Percentiles rank a stretch among this genome's conserved stretches.
Evolutionary conservation across 2,329 filamentous ascomycete species (phyloP).

Genomic region (Fonsecaea pugnacius): DNA sequence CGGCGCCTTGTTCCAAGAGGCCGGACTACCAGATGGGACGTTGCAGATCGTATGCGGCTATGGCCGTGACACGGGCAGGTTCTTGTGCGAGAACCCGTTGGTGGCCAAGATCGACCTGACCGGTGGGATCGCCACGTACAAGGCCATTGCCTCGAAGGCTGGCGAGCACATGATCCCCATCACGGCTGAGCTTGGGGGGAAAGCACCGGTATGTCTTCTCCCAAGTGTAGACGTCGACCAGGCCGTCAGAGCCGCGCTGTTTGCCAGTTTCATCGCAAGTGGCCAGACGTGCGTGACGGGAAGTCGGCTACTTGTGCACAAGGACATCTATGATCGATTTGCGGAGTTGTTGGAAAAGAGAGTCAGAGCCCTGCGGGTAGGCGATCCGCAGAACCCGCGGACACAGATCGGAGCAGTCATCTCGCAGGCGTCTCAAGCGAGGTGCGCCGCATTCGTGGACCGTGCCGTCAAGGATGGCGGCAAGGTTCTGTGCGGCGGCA

Average conservation of each 20-base stretch:
- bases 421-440: conserved; percentile 50
- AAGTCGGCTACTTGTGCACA: conserved; percentile 58
- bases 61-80: conserved; percentile 58
- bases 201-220: conserved; percentile 39
- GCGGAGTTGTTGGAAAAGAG: conserved; percentile 49
- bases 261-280: conserved; percentile 57
- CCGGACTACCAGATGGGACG: conserved; percentile 50
- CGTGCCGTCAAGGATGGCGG: conserved; percentile 48
- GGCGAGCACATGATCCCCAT: conserved; percentile 36
- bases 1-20: conserved; percentile 47
- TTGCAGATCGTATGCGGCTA: conserved; percentile 58
- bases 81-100: conserved; percentile 48
- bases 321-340: conserved; percentile 49
- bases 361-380: conserved; percentile 60
- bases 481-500: conserved; percentile 53
- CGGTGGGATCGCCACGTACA: conserved; percentile 36
- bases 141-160: conserved; percentile 35
- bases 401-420: conserved; percentile 70
- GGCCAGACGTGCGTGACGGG: conserved; percentile 63
- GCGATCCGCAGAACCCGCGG: conserved; percentile 59
- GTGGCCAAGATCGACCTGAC: conserved; percentile 39
- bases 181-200: conserved; percentile 39
- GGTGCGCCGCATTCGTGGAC: conserved; percentile 48
- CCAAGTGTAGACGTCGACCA: conserved; percentile 34
- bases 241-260: conserved; percentile 40